These are phyloP conservation scores for Mycoemilia scoparia DNA, from an alignment of 192 early-diverging fungal species.

Conservation along the genomic window DNA sequence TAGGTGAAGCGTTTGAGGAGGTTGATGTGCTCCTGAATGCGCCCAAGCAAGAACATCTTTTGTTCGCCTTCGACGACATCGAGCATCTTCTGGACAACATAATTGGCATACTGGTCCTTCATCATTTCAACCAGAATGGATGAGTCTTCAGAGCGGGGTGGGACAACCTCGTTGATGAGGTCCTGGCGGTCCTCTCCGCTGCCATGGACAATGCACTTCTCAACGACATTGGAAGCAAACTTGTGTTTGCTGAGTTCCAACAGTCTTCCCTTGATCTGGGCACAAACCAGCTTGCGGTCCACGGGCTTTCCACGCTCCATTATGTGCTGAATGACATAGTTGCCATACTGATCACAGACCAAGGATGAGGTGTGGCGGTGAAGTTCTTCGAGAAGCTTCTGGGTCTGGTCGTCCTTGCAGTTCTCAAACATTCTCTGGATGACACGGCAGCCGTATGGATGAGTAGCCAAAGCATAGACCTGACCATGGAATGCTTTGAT, in stretches of 20 bases:
- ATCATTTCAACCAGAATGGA: constrained; percentile 90
- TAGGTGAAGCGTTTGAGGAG: constrained; percentile 94
- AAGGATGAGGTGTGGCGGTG: constrained; percentile 80
- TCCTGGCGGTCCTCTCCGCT: constrained; percentile 65
- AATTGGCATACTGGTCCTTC: constrained; percentile 99
- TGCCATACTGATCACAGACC: constrained; percentile 97
- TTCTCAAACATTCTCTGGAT: constrained; percentile 99
- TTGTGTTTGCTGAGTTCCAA: constrained; percentile 92
- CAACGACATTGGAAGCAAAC: constrained; percentile 97
- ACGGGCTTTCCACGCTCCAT: constrained; percentile 77
- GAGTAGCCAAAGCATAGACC: constrained; percentile 87
- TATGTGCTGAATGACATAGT: constrained; percentile 98
- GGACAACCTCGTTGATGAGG: constrained; percentile 86
- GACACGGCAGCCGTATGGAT: constrained; percentile 96
- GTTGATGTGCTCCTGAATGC: constrained; percentile 83
- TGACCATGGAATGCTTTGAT: constrained; percentile 95
- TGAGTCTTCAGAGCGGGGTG: constrained; percentile 51
- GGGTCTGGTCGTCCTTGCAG: constrained; percentile 71
- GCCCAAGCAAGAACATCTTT: constrained; percentile 64
- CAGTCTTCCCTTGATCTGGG: constrained; percentile 82
- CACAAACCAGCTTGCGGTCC: constrained; percentile 75
- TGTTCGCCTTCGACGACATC: constrained; percentile 92
- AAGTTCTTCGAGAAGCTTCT: constrained; percentile 81
- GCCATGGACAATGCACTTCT: constrained; percentile 93
- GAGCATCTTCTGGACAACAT: constrained; percentile 98